phyloP scores from a whole-genome alignment of 306 rosid species.

The Quercus cerris region DNA sequence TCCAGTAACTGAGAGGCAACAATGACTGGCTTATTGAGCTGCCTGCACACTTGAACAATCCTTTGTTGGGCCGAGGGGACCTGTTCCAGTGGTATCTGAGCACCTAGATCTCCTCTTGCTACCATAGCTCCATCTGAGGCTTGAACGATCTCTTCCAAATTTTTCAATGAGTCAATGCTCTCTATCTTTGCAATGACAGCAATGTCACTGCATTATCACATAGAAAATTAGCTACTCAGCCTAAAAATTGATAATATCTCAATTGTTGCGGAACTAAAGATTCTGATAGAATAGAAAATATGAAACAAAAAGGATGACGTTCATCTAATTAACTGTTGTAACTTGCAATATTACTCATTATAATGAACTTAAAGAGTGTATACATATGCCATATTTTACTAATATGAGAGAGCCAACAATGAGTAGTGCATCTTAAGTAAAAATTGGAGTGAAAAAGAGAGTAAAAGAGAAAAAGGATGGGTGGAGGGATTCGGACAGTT shows the following conservation, averaged over 20 bases:
- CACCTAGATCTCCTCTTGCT: slow-evolving; percentile 98
- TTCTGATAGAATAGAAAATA: neutral
- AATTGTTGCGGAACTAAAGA: neutral
- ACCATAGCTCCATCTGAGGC: slow-evolving; percentile 99
- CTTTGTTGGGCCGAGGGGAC: slow-evolving; percentile 94
- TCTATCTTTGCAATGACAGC: slow-evolving; percentile 92
- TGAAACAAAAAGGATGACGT: neutral
- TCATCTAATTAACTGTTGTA: neutral
- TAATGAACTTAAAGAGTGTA: neutral
- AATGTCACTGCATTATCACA: slow-evolving; percentile 62
- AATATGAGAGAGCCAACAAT: neutral
- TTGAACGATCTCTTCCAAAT: slow-evolving; percentile 87
- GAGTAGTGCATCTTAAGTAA: neutral
- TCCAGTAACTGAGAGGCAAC: slow-evolving; percentile 99
- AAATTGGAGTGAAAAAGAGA: neutral
- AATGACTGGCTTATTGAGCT: slow-evolving; percentile 91
- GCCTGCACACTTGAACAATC: slow-evolving; percentile 93
- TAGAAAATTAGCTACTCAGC: slow-evolving; percentile 1
- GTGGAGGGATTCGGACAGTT: neutral
- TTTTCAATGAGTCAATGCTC: slow-evolving; percentile 91
- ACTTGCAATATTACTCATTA: neutral
- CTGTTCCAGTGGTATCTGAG: slow-evolving; percentile 97
- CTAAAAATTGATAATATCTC: neutral
- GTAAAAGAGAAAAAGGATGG: neutral
- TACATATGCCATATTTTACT: neutral